A percentile compares a stretch with the other conserved stretches of the same genome.
Conservation (phyloP, 768 basidiomycete genomes). For the Kwoniella mangroviensis region DNA sequence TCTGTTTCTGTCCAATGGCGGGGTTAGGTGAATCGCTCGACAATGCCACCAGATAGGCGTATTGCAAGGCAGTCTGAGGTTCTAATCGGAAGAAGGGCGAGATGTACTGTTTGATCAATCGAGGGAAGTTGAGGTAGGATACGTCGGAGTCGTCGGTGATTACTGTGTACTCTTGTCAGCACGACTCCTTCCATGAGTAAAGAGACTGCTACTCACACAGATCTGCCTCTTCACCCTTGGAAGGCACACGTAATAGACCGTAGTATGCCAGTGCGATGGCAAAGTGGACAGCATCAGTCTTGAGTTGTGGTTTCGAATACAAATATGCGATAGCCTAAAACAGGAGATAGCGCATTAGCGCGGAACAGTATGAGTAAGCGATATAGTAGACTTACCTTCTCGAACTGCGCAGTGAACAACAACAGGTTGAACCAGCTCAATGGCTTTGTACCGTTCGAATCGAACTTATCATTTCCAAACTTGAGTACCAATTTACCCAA, state of each 20-base stretch:
- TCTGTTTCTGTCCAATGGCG: slow-evolving; percentile 79
- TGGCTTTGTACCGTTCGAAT: slow-evolving; percentile 65
- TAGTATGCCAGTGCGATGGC: slow-evolving; percentile 92
- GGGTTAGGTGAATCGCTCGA: slow-evolving; percentile 69
- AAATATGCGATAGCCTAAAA: slow-evolving; percentile 85
- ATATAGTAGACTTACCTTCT: slow-evolving; percentile 67
- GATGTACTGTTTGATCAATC: slow-evolving; percentile 88
- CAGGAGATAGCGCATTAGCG: neutral
- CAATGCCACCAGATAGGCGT: slow-evolving; percentile 84
- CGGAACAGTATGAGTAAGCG: neutral
- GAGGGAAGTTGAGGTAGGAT: slow-evolving; percentile 70
- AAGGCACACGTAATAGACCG: slow-evolving; percentile 82
- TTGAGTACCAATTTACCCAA: slow-evolving; percentile 55
- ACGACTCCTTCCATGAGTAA: neutral
- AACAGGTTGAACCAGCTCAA: slow-evolving; percentile 66
- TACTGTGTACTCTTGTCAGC: slow-evolving; percentile 19
- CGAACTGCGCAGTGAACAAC: slow-evolving; percentile 91
- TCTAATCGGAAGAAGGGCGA: slow-evolving; percentile 91
- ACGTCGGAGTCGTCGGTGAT: slow-evolving; percentile 35
- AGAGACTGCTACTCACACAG: slow-evolving; percentile 50
- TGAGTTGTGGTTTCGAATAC: slow-evolving; percentile 82
- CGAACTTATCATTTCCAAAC: slow-evolving; percentile 60
- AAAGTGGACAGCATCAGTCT: slow-evolving; percentile 92
- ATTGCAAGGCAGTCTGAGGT: slow-evolving; percentile 90
- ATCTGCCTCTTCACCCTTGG: slow-evolving; percentile 79